These are phyloP conservation scores for Alternaria brassicae DNA, from an alignment of 2,329 filamentous ascomycete species.

Conservation along the genomic window DNA sequence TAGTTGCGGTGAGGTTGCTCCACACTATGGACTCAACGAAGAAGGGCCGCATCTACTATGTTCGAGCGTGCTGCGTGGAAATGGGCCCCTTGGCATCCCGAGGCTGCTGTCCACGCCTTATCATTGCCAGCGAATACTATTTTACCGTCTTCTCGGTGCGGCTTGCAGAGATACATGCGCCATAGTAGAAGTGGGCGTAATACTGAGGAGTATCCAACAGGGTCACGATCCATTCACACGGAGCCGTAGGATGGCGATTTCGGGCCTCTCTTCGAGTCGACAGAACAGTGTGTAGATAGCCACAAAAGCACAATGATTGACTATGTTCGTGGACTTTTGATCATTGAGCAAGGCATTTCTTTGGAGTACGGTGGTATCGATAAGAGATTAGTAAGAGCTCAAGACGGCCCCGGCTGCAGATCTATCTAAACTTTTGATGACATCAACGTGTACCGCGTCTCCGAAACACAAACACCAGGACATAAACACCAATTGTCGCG, in stretches of 20 bases:
- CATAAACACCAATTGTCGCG: neutral
- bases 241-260: too few species aligned
- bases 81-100: accelerated
- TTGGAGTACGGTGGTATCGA: neutral
- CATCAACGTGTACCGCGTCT: conserved; percentile 16
- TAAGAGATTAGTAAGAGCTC: neutral
- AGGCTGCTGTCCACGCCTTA: neutral
- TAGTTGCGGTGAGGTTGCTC: too few species aligned
- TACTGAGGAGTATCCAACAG: too few species aligned
- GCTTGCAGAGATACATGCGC: neutral
- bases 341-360: neutral
- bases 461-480: neutral
- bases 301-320: neutral
- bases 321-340: neutral
- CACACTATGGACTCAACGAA: too few species aligned
- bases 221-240: too few species aligned
- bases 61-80: too few species aligned
- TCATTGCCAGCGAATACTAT: neutral
- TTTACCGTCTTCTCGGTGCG: too few species aligned
- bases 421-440: conserved; percentile 18
- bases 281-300: neutral
- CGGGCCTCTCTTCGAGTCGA: too few species aligned
- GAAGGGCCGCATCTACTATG: too few species aligned
- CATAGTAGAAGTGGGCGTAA: neutral
- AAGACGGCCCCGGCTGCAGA: neutral